phyloP scores from a whole-genome alignment of 2,329 filamentous ascomycete genomes.

The Zymoseptoria pseudotritici region DNA sequence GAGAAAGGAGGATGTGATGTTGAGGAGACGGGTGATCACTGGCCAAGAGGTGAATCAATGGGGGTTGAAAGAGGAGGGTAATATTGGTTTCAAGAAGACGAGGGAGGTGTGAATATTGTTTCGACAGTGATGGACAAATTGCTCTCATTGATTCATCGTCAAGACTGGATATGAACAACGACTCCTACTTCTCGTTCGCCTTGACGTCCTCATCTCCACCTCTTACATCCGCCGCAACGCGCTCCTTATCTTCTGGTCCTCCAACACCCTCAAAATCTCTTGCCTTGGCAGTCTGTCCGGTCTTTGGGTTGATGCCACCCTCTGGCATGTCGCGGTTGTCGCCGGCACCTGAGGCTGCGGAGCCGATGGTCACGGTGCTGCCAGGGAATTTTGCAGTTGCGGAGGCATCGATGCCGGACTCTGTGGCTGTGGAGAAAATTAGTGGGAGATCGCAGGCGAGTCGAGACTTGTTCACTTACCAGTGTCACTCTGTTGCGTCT shows the following conservation, averaged over 20 bases:
- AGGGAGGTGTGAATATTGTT: constrained; percentile 21
- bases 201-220: constrained; percentile 36
- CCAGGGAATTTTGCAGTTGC: constrained; percentile 39
- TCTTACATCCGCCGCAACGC: constrained; percentile 31
- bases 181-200: constrained; percentile 22
- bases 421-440: constrained; percentile 28
- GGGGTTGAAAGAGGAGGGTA: constrained; percentile 31
- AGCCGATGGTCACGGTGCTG: constrained; percentile 37
- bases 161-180: background rate
- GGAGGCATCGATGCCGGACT: constrained; percentile 43
- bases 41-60: constrained; percentile 32
- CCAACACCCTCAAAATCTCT: constrained; percentile 43
- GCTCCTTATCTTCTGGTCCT: constrained; percentile 41
- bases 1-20: constrained; percentile 37
- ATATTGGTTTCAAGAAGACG: constrained; percentile 31
- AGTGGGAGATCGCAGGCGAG: background rate
- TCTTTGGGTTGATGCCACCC: constrained; percentile 38
- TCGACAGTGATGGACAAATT: background rate
- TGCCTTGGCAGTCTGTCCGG: constrained; percentile 40
- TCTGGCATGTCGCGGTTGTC: constrained; percentile 46
- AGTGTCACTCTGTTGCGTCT: constrained; percentile 8
- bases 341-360: constrained; percentile 36
- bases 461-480: background rate
- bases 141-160: background rate
- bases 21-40: constrained; percentile 35